Base-by-base conservation (phyloP, 2,329 filamentous ascomycete species). In the Monosporascus ibericus region DNA sequence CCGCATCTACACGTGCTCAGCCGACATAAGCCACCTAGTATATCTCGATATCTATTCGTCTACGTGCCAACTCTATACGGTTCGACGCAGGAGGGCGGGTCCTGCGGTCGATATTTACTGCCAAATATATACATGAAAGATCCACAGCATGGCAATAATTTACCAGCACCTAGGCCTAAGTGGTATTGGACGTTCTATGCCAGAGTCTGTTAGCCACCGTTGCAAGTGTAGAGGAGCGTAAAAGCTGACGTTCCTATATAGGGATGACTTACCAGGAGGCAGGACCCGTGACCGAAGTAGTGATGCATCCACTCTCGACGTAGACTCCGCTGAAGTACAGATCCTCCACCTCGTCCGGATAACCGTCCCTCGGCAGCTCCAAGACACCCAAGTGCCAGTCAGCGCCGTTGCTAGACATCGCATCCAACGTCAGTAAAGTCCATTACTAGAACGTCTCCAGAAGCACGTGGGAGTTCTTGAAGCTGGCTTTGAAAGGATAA, bases 341-440 rank as follows among this genome's bases (percentile, higher is more conserved):
- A 63, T 89, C 85, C 72, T 88, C 86, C 38, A 66, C 71, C 3
- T 63, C 65, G 39, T 82, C 78, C 46, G 75, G 67, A 47, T 79
- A 78, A 1, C 81, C 81, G 36, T 72, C 70, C 18, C 80, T 74
- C 14, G 84, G 81, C 51, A 89, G 72, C 58, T 87, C 80, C 50
- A 89, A 72, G 24, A 87, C 80, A 53, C 86, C 86, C 47, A 90
- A 68, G 69, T 90, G 86, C 84, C 84, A 90, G 65, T 90, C 86
- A 2, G 76, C 78, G 39, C 85, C 86, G 65, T 89, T 86, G 48
- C 80, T 85, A 25, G 75, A 34, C 5, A 14, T 34, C 9, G 30
- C 30, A 34, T 34, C 30, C 30, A 14, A 34, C 14, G 30, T 34
- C 11, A 34, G 30, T 11, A 34, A 14, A 34, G 9, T 1, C 30